phyloP scores from a whole-genome alignment of 352 stramenopile species.

The Blastocystis sp. region DNA sequence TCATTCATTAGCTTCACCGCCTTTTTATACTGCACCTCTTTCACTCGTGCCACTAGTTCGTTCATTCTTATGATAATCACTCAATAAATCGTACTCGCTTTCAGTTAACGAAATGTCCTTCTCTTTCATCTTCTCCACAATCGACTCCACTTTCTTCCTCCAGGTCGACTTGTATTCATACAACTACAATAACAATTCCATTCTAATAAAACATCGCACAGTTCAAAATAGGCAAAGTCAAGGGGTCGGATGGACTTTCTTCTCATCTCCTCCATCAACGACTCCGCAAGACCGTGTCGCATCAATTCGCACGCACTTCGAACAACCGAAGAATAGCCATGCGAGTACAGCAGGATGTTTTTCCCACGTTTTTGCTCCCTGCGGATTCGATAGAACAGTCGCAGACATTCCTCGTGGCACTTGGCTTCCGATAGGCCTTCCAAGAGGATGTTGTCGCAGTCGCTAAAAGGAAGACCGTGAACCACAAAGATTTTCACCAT shows the following conservation, averaged over 20 bases:
- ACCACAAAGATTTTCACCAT: conserved; percentile 10
- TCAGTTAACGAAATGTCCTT: neutral
- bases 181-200: neutral
- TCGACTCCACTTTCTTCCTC: neutral
- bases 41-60: neutral
- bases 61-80: neutral
- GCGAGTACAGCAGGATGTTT: neutral
- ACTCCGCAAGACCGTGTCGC: neutral
- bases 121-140: neutral
- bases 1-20: conserved; percentile 6
- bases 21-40: conserved; percentile 11
- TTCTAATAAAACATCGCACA: neutral
- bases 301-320: conserved; percentile 26
- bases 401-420: conserved; percentile 47
- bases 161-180: neutral
- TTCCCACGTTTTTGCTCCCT: neutral
- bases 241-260: neutral
- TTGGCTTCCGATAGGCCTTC: conserved; percentile 40
- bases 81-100: neutral
- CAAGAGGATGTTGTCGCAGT: conserved; percentile 24
- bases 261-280: neutral
- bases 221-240: conserved; percentile 16
- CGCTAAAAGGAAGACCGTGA: neutral
- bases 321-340: conserved; percentile 15
- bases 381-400: neutral